Base-by-base conservation (phyloP, 1,284 basidiomycete species). In the Cryptococcus jaspeensis region DNA sequence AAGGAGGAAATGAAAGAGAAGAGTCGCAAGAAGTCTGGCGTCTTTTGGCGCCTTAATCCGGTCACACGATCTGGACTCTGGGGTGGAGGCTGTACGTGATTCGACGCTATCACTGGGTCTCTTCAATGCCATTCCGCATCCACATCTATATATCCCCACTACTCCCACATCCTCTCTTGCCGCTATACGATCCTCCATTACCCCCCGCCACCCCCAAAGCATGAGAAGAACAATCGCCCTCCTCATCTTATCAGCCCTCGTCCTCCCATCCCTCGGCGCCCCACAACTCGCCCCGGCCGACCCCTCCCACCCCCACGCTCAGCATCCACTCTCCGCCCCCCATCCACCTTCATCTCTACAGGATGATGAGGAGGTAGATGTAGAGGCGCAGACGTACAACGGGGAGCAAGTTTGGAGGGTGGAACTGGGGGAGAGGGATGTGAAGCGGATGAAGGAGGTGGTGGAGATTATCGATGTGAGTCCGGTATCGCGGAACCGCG, bases 331-430 rank as follows among this genome's bases (percentile, higher is more conserved):
- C 11, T 22, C 15, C 13, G 45, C 32, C 20, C 25, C 45, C n/a
- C 25, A 20, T 23, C 25, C 13, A 47, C 45, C 11, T 28, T n/a
- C 42, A 18, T 23, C 37, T 47, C 50, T 8, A 16, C 28, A 32
- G 5, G 28, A 9, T 4, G 28, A 32, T 5, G 36, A 13, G 35
- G 35, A 5, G 20, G 35, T 32, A 2, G 15, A 40, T 38, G 38
- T 20, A 16, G 49, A 39, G 16, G 13, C 6, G 38, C 39, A 15
- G 62, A 56, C 57, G 37, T 71, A 71, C 45, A 63, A 64, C 18
- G 65, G 62, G 15, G 60, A 73, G 37, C 57, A 65, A 55, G 66
- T 75, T 7, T 72, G 70, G 66, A 50, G 73, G 20, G 38, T 75
- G 6, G n/a, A 35, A 0, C 51, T 52, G 4, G 51, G 51, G n/a